Percentiles rank a stretch among this genome's conserved stretches.
These are phyloP conservation scores for Septoria linicola DNA, from an alignment of 2,329 filamentous ascomycete species.

Conservation along the genomic window DNA sequence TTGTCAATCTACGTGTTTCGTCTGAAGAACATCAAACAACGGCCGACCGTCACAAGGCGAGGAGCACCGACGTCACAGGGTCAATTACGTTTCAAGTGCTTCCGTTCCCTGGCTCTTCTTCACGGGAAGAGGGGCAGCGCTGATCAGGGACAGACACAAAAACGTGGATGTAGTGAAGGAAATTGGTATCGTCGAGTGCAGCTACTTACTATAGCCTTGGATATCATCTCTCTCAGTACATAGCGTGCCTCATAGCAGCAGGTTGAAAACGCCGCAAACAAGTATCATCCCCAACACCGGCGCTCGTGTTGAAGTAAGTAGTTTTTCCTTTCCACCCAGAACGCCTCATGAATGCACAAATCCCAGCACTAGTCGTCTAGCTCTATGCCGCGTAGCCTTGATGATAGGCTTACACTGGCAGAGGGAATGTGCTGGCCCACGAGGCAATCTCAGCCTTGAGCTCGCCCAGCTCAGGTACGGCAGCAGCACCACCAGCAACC, in stretches of 20 bases:
- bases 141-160: too few relatives aligned
- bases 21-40: too few relatives aligned
- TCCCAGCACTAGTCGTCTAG: not conserved
- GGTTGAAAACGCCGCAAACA: conserved; percentile 24
- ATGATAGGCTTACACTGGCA: conserved; percentile 62
- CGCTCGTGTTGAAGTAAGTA: conserved; percentile 11
- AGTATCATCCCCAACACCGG: conserved; percentile 8
- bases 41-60: too few relatives aligned
- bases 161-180: too few relatives aligned
- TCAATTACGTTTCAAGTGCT: too few relatives aligned
- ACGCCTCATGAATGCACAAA: conserved; percentile 4
- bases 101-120: not conserved
- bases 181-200: not conserved
- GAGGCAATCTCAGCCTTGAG: conserved; percentile 84
- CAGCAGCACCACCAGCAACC: conserved; percentile 71
- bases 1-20: too few relatives aligned
- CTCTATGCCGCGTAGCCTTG: not conserved
- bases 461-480: conserved; percentile 66
- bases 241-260: conserved; percentile 18
- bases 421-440: conserved; percentile 89
- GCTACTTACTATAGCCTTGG: not conserved
- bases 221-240: conserved; percentile 8
- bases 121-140: not conserved
- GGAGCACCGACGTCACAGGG: too few relatives aligned
- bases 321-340: not conserved